A percentile compares a stretch with the other conserved stretches of the same genome.
Conservation (phyloP, 2,329 filamentous ascomycete species). For the Keithomyces neogunnii region DNA sequence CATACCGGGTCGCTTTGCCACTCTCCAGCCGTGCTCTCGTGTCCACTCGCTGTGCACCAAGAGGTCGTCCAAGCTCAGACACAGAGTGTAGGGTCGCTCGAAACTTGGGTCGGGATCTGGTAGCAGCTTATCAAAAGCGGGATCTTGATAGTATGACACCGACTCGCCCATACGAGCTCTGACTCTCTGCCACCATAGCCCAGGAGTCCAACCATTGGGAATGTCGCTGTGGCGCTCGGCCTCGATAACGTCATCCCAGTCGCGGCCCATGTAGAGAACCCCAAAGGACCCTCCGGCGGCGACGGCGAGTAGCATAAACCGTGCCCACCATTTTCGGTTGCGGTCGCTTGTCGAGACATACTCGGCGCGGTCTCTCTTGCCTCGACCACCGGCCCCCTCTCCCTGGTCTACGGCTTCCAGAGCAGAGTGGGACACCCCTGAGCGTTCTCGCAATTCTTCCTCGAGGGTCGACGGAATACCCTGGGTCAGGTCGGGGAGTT, state of each 20-base stretch:
- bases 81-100: conserved; percentile 83
- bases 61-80: conserved; percentile 87
- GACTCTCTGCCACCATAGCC: conserved; percentile 72
- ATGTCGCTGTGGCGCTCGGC: conserved; percentile 59
- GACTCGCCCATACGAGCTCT: conserved; percentile 66
- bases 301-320: conserved; percentile 60
- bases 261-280: conserved; percentile 70
- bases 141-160: conserved; percentile 90
- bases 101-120: conserved; percentile 73
- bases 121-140: conserved; percentile 86
- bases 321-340: conserved; percentile 66
- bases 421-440: conserved; percentile 22
- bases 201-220: conserved; percentile 70
- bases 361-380: conserved; percentile 50
- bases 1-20: conserved; percentile 88
- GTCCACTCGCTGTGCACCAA: conserved; percentile 93
- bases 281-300: conserved; percentile 47
- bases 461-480: conserved; percentile 89
- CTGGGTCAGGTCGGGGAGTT: conserved; percentile 84
- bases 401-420: conserved; percentile 29
- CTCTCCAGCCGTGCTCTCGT: conserved; percentile 87
- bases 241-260: conserved; percentile 81
- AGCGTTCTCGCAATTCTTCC: conserved; percentile 54
- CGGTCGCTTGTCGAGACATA: conserved; percentile 90
- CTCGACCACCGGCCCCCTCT: conserved; percentile 18